phyloP scores from a whole-genome alignment of 352 stramenopile genomes.

The Phytophthora agathidicida region DNA sequence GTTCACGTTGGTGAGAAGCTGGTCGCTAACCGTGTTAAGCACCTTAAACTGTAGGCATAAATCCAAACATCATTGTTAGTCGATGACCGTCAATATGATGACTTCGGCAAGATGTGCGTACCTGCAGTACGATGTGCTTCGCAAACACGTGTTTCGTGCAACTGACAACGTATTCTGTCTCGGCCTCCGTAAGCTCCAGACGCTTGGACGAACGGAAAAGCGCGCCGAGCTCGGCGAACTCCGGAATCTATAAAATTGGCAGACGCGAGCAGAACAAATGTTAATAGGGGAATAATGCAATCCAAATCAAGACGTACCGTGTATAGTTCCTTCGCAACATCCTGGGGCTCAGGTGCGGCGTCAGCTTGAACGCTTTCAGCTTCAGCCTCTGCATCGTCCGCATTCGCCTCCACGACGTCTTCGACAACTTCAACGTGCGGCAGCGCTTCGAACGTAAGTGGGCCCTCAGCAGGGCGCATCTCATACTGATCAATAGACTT shows the following conservation, averaged over 20 bases:
- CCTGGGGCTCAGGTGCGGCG: slow-evolving; percentile 55
- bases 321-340: slow-evolving; percentile 93
- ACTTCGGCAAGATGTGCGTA: slow-evolving; percentile 17
- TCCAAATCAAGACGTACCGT: slow-evolving; percentile 57
- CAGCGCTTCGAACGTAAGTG: slow-evolving; percentile 83
- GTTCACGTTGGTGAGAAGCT: slow-evolving; percentile 95
- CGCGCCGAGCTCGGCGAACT: slow-evolving; percentile 93
- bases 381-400: slow-evolving; percentile 47
- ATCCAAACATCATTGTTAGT: slow-evolving; percentile 12
- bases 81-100: neutral
- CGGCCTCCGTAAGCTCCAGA: slow-evolving; percentile 94
- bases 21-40: slow-evolving; percentile 98
- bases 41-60: slow-evolving; percentile 94
- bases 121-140: slow-evolving; percentile 94
- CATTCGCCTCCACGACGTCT: slow-evolving; percentile 33
- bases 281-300: slow-evolving; percentile 3
- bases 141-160: slow-evolving; percentile 98
- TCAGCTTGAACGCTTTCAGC: slow-evolving; percentile 31
- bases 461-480: slow-evolving; percentile 71
- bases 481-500: slow-evolving; percentile 91
- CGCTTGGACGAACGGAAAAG: slow-evolving; percentile 94
- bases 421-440: slow-evolving; percentile 84
- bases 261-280: neutral
- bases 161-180: slow-evolving; percentile 98
- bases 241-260: slow-evolving; percentile 79